Percentiles rank a stretch among this genome's conserved stretches.
Evolutionary conservation across 352 stramenopile genomes (phyloP).

Genomic region (Phytophthora cajani): DNA sequence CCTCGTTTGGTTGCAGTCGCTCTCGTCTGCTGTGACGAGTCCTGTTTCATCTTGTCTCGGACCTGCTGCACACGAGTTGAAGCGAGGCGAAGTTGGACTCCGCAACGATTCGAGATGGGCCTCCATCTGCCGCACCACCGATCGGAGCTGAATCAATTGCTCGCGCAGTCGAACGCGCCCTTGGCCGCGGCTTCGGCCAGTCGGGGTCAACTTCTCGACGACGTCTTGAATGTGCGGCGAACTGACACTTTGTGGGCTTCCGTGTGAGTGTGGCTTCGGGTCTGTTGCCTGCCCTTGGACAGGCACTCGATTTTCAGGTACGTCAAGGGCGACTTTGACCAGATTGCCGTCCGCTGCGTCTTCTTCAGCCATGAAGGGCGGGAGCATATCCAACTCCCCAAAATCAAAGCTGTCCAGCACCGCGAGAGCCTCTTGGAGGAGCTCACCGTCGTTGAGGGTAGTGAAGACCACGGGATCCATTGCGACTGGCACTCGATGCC

Average conservation of each 20-base stretch:
- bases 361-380: not conserved
- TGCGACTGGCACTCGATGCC: not conserved
- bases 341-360: slow-evolving; percentile 2
- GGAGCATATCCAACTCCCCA: not conserved
- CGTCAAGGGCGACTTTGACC: not conserved
- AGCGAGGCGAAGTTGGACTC: slow-evolving; percentile 8
- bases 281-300: not conserved
- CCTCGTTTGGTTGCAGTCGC: not conserved
- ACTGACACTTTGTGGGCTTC: not conserved
- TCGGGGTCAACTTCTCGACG: not conserved
- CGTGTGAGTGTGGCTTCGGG: not conserved
- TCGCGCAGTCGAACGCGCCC: slow-evolving; percentile 9
- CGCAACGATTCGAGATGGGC: slow-evolving; percentile 10
- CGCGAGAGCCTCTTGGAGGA: slow-evolving; percentile 6
- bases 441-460: slow-evolving; percentile 3
- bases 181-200: not conserved
- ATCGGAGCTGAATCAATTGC: slow-evolving; percentile 18
- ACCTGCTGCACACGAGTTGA: not conserved
- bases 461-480: slow-evolving; percentile 2
- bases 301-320: not conserved
- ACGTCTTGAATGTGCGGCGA: not conserved
- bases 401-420: slow-evolving; percentile 6
- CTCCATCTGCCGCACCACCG: slow-evolving; percentile 13
- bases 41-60: not conserved
- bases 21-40: not conserved